Evolutionary conservation across 179 eudicot genomes (phyloP), one percentile per base, ranked within the genome.

Genomic region (Amaranthus tricolor): DNA sequence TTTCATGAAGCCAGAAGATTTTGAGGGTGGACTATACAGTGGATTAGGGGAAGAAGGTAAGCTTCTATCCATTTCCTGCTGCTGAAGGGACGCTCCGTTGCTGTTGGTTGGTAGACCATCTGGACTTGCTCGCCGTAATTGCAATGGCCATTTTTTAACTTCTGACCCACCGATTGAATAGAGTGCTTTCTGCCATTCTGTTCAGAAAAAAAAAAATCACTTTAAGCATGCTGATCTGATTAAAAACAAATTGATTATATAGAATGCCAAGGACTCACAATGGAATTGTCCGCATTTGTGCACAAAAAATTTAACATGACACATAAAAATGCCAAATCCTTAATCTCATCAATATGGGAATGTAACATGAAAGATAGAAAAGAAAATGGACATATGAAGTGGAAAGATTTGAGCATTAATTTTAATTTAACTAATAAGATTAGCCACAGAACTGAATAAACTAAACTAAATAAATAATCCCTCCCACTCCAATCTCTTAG

Each of bases 141-240:
- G 99, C 78, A 95, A 82, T 8, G 97, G 89, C 99, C 99, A 95
- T 74, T 93, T 95, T 78, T 89, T 91, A 75, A 93, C 84, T 76
- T 95, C 99, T 19, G 96, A 88, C 47, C 99, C 98, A 43, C 99
- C 97, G 71, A 90, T 80, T 6, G 91, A 85, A 81, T 95, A 93
- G 52, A 95, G 86, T 31, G 99, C 98, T 74, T 93, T 95, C 80
- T 93, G 98, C 98, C 99, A 95, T 81, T 95, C 99, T 95, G 92
- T 71, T 73, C 60, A 43, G 15, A 79, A 11, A 75, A 13, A 70
- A 59, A 68, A 13, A 70, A 59, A 68, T 40, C 11, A 56, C 21
- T 60, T 57, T 19, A 80, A 56, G 49, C n/a, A 20, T 21, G 54
- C 58, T 51, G 44, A 14, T 14, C 53, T 51, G 44, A 31, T 31